Evolutionary conservation across 257 asterid species (phyloP), one percentile per base, ranked within the genome.

Genomic region (Przewalskia tangutica): DNA sequence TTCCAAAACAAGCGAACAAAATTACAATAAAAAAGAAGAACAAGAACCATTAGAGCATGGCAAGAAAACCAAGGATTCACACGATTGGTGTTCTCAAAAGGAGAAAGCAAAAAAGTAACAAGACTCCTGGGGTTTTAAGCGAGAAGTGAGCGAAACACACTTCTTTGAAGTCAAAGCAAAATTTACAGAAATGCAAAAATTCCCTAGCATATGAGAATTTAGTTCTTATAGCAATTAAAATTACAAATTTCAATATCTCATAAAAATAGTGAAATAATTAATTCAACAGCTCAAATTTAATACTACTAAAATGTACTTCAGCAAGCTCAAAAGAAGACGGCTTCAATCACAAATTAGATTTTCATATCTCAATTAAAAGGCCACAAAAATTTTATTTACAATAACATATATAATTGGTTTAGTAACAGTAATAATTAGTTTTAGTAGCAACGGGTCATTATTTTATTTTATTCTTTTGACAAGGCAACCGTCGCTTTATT

Each of bases 1-100:
- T 58, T 66, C 82, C 68, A 68, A 82, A 82, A 50, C 46, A 81
- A 55, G 23, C 81, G 42, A 78, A 73, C 46, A 17, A 81, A 79
- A 73, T 32, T 2, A 70, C 42, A 62, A 5, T 14, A n/a, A 48
- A 59, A 81, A 79, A 27, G 32, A 27, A 27, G 59, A 38, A 36
- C 44, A 79, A 55, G 42, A 36, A 42, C 56, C 20, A 11, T 38
- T 13, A 56, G 59, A 32, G 32, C 14, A 38, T 60, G 56, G 54
- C 54, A 53, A 34, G 18, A 51, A 67, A 54, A 81, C n/a, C 12
- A 42, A 38, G 40, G 54, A 78, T 18, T 71, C 55, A 50, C 46
- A 27, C 56, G 10, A 23, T 46, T 2, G 6, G 20, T 73, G 44
- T 12, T 48, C 44, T 73, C 79, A 50, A 48, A 77, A 67, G 59